Evolutionary conservation across 2,329 filamentous ascomycete genomes (phyloP), one percentile per base, ranked within the genome.

Genomic region (Aureobasidium lini): DNA sequence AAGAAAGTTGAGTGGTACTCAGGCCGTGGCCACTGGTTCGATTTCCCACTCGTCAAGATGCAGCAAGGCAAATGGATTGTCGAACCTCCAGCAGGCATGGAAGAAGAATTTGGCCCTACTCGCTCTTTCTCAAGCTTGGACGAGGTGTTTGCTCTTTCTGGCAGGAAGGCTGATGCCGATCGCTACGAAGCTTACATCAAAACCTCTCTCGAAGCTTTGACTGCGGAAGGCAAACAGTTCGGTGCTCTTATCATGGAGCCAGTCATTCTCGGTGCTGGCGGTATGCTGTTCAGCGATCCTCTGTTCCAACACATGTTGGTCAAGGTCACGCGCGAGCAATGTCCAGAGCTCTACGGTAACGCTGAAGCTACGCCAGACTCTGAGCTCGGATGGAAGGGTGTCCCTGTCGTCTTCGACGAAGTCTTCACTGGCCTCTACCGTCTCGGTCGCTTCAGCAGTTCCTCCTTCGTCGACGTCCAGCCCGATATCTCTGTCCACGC

Each of bases 351-450:
- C 4, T 60, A 58, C 34, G 37, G 47, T 9, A 42, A 44, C 0
- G 9, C 39, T 4, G 42, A 15, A 29, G 32, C 49, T 9, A 39
- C 44, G 11, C 31, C 48, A 11, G 34, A 44, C 18, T 42, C 36
- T 15, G 52, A 40, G 32, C 59, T 32, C 8, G 64, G 75, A 32
- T 95, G 90, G 90, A 78, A 79, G 1, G 89, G 90, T 2, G 80
- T 95, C 4, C 90, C 90, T 0, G 76, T 95, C 40, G 79, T 95
- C 65, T 90, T 90, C 64, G 90, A 95, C 68, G 90, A 95, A 69
- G 90, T 95, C 37, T 95, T 95, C 72, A 93, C 89, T 0, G 90
- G 90, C 1, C 77, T 95, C 4, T 92, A 92, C 70, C 88, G 90
- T 11, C 83, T 95, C 0, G 90, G 90, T 2, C 82, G 85, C 40